Conservation (phyloP, 345 rosid species). For the Adansonia digitata region DNA sequence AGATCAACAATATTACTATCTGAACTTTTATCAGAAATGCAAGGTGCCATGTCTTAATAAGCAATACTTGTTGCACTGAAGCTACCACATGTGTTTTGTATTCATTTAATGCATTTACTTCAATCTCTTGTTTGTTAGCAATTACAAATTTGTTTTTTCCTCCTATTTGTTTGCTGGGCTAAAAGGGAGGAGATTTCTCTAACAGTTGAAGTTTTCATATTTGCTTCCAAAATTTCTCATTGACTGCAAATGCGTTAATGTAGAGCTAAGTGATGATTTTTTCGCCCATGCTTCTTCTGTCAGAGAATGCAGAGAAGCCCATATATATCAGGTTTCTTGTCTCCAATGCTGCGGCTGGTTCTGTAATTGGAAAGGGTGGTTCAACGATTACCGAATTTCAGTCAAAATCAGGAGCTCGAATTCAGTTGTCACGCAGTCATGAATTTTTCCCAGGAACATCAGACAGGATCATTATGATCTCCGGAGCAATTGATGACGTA, state of each 20-base stretch:
- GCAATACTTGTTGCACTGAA: neutral
- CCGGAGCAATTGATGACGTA: conserved; percentile 73
- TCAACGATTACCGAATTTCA: conserved; percentile 95
- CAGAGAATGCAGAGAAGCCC: conserved; percentile 75
- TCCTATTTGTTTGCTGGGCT: neutral
- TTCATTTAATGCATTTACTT: neutral
- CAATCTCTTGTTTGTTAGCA: neutral
- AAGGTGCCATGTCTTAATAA: neutral
- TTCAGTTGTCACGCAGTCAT: conserved; percentile 89
- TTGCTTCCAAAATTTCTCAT: neutral
- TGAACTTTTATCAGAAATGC: neutral
- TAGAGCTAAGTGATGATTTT: neutral
- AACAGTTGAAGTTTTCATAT: neutral
- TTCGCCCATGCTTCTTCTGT: conserved; percentile 7
- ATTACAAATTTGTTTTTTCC: neutral
- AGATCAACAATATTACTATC: neutral
- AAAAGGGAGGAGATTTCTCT: neutral
- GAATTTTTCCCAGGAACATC: conserved; percentile 95
- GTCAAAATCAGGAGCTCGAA: conserved; percentile 88
- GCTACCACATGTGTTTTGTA: neutral
- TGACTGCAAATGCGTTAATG: neutral
- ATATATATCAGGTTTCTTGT: conserved; percentile 84
- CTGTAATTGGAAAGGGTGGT: conserved; percentile 98
- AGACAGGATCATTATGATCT: conserved; percentile 86
- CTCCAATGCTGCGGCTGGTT: conserved; percentile 98